Evolutionary conservation across 1,139 yeast species (phyloP), one percentile per base, ranked within the genome.

Genomic region (Taphrina pruni): DNA sequence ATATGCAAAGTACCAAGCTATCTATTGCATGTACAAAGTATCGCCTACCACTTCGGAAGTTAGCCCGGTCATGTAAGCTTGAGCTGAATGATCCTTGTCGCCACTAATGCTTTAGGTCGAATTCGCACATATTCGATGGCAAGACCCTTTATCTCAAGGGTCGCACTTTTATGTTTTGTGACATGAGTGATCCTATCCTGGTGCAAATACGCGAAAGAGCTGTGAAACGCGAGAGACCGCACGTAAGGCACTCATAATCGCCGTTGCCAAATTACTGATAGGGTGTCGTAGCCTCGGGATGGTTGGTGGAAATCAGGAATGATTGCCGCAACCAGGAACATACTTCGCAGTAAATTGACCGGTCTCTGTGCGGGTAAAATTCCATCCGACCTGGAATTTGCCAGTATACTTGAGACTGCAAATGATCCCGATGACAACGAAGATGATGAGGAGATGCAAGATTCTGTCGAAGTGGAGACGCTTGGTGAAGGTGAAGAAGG

Each of bases 81-180:
- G 36, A 21, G 6, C 36, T 26, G 7, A 7, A 1, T n/a, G 20
- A 6, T 8, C 8, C 20, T 8, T 14, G 48, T 17, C 20, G n/a
- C 20, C 48, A 45, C 48, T 45, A n/a, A 45, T 45, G 48, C 12
- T 12, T 32, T 36, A 50, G 36, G 12, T 57, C 36, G 0, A 81
- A 82, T 41, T 79, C 84, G 39, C 85, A 90, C 72, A 79, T 85
- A 45, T 94, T 94, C 78, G 88, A 89, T 73, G 99, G 98, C 2
- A 80, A 79, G 1, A 82, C 82, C 45, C 76, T 89, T 35, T 61
- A 50, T 48, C 96, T 97, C 0, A 80, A 83, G 66, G 85, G 90
- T 1, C 84, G 90, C 6, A 85, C 89, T 69, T 87, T 89, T 74
- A 97, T 91, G 76, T 80, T 94, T n/a, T 93, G 93, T 48, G 95